A percentile compares a stretch with the other conserved stretches of the same genome.
These are phyloP conservation scores for Blastobotrys malaysiensis DNA, from an alignment of 1,139 yeast species.

Conservation along the genomic window DNA sequence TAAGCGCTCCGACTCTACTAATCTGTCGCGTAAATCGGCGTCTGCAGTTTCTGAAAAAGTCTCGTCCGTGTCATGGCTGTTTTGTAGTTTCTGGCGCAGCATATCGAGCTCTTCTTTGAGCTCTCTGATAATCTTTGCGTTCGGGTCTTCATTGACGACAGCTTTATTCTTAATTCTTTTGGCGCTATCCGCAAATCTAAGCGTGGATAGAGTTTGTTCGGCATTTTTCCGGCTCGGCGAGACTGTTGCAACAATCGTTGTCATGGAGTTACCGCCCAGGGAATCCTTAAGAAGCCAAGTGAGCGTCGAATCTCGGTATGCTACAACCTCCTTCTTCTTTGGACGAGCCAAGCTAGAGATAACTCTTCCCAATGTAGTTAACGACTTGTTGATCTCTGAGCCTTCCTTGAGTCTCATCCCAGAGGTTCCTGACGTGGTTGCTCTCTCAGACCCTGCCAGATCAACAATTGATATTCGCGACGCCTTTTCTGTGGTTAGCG, in stretches of 20 bases:
- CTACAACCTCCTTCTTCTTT: slow-evolving; percentile 38
- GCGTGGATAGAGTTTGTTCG: slow-evolving; percentile 67
- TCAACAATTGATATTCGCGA: slow-evolving; percentile 66
- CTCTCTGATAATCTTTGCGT: slow-evolving; percentile 27
- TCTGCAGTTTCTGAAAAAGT: slow-evolving; percentile 1
- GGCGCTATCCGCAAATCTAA: slow-evolving; percentile 68
- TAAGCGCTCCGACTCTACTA: slow-evolving; percentile 25
- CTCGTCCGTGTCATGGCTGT: not conserved
- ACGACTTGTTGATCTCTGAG: slow-evolving; percentile 61
- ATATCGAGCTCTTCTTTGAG: slow-evolving; percentile 26
- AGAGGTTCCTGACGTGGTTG: slow-evolving; percentile 52
- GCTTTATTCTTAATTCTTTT: slow-evolving; percentile 62
- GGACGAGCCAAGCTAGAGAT: slow-evolving; percentile 50
- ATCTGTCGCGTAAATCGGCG: slow-evolving; percentile 22
- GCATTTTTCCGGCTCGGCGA: slow-evolving; percentile 27
- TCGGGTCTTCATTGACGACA: slow-evolving; percentile 39
- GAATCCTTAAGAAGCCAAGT: slow-evolving; percentile 67
- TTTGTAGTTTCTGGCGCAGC: slow-evolving; percentile 18
- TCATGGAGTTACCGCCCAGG: slow-evolving; percentile 65
- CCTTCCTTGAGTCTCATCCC: slow-evolving; percentile 69
- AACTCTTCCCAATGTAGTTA: slow-evolving; percentile 68
- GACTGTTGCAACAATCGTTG: slow-evolving; percentile 54
- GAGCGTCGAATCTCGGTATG: slow-evolving; percentile 64
- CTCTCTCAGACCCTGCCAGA: slow-evolving; percentile 72
- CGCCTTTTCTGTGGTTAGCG: slow-evolving; percentile 48